Percentiles rank a stretch among this genome's conserved stretches.
phyloP scores from a whole-genome alignment of 306 rosid species.

The Leucaena leucocephala region DNA sequence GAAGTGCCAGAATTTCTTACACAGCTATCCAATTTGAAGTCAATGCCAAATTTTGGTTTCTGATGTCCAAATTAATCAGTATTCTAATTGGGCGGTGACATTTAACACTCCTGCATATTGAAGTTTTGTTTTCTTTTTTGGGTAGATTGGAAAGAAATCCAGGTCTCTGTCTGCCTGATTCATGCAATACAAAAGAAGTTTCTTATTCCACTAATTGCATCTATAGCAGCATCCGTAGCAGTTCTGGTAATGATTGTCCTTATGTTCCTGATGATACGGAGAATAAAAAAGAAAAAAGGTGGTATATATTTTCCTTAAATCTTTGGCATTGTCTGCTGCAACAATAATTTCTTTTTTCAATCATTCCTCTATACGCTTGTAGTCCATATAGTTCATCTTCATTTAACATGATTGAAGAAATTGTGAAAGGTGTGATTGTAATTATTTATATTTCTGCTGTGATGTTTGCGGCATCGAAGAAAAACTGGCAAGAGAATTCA shows the following conservation, averaged over 20 bases:
- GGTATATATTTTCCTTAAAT: neutral
- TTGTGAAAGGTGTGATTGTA: too few relatives aligned
- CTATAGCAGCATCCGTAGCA: conserved; percentile 10
- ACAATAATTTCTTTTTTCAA: neutral
- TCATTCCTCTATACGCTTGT: neutral
- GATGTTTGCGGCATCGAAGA: too few relatives aligned
- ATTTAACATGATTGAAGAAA: neutral
- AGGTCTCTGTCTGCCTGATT: neutral
- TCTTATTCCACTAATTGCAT: conserved; percentile 12
- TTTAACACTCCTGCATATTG: neutral
- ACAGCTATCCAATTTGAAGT: conserved; percentile 22
- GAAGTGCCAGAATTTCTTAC: conserved; percentile 32
- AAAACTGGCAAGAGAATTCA: neutral
- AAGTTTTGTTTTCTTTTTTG: neutral
- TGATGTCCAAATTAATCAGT: neutral
- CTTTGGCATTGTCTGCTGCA: neutral
- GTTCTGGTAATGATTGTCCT: neutral
- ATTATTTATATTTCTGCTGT: too few relatives aligned
- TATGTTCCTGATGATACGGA: conserved; percentile 13
- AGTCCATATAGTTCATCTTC: neutral
- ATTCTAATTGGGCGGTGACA: too few relatives aligned
- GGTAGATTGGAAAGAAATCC: conserved; percentile 25
- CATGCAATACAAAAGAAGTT: conserved; percentile 23
- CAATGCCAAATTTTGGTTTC: neutral
- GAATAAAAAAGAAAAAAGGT: neutral